These are phyloP conservation scores for Puya raimondii DNA, from an alignment of 176 grass and related monocot species.

Conservation along the genomic window DNA sequence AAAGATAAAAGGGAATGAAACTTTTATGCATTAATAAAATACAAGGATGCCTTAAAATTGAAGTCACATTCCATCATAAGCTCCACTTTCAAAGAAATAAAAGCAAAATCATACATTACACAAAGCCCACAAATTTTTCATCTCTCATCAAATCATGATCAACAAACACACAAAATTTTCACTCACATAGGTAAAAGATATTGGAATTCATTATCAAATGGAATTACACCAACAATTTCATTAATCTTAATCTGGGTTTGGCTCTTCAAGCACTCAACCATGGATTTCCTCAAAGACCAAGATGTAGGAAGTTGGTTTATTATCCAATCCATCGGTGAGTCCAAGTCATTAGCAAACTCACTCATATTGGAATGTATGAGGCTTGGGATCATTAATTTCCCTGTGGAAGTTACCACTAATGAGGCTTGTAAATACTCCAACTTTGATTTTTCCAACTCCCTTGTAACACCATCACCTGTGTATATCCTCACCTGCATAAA, in stretches of 20 bases:
- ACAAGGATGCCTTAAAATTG: too few relatives aligned
- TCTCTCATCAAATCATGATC: too few relatives aligned
- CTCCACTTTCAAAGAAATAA: too few relatives aligned
- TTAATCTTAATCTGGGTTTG: conserved; percentile 20
- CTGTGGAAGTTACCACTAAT: conserved; percentile 51
- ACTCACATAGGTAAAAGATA: conserved; percentile 65
- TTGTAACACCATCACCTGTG: conserved; percentile 40
- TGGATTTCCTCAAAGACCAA: conserved; percentile 82
- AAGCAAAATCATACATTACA: too few relatives aligned
- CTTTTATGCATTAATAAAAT: too few relatives aligned
- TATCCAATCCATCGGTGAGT: conserved; percentile 54
- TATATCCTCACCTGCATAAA: conserved; percentile 59
- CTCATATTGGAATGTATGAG: conserved; percentile 61
- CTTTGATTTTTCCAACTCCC: conserved; percentile 74
- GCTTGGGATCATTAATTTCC: conserved; percentile 54
- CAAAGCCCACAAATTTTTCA: too few relatives aligned
- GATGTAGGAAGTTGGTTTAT: conserved; percentile 82
- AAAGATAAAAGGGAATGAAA: too few relatives aligned
- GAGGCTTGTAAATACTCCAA: conserved; percentile 87
- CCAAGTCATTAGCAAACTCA: conserved; percentile 53
- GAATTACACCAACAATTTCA: conserved; percentile 39
- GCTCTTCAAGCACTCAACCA: conserved; percentile 61
- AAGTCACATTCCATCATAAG: too few relatives aligned
- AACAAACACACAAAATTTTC: too few relatives aligned
- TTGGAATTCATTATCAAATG: conserved; percentile 60